phyloP scores from a whole-genome alignment of 73 alveolate genomes.

The Symbiodinium pilosum region DNA sequence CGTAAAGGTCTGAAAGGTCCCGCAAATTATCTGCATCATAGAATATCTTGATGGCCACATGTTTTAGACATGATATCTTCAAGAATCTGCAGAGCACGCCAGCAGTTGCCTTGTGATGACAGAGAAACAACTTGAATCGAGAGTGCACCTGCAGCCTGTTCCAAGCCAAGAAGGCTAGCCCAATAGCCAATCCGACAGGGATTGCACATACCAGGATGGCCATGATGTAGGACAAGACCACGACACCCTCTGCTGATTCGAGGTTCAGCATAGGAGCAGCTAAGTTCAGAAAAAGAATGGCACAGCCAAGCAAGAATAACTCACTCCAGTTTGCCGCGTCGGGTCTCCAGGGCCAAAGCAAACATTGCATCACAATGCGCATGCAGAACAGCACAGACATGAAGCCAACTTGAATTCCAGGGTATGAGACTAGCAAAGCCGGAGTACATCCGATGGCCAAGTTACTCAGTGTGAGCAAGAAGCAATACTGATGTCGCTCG shows the following conservation, averaged over 20 bases:
- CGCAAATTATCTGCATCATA: background rate
- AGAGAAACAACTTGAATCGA: background rate
- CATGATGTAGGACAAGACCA: background rate
- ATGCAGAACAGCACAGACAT: background rate
- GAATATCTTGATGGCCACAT: background rate
- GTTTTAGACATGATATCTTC: background rate
- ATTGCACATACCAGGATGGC: background rate
- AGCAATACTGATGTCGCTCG: background rate
- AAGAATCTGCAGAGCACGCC: background rate
- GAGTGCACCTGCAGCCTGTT: background rate
- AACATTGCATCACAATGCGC: background rate
- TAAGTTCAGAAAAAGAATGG: background rate
- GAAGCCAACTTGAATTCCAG: background rate
- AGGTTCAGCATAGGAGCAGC: background rate
- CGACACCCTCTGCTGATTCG: background rate
- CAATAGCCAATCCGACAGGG: background rate
- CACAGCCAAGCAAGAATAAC: background rate
- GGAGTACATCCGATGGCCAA: background rate
- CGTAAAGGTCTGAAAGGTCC: background rate
- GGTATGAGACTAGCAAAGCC: background rate
- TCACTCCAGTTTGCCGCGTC: conserved; percentile 20
- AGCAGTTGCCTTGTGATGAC: background rate
- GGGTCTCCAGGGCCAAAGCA: conserved; percentile 8
- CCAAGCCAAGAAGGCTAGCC: background rate
- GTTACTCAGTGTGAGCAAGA: background rate